Conservation (phyloP, 164 flowering plant genomes). For the Stephania cephalantha region DNA sequence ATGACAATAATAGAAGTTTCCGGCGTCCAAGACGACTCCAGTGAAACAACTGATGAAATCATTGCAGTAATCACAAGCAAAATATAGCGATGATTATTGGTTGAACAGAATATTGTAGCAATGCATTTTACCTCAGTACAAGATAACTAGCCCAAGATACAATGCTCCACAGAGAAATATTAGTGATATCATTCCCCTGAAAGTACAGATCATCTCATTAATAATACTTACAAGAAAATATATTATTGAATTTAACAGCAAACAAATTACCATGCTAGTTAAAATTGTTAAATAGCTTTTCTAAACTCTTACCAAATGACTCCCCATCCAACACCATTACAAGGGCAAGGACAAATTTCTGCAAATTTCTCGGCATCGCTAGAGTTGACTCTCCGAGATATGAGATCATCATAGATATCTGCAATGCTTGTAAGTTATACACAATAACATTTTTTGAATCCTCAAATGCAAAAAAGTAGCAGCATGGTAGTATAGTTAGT, state of each 20-base stretch:
- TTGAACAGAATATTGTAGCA: neutral
- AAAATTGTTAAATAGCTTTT: neutral
- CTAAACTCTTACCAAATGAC: conserved; percentile 56
- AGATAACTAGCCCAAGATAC: conserved; percentile 83
- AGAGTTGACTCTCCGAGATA: conserved; percentile 75
- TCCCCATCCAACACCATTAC: conserved; percentile 86
- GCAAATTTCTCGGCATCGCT: conserved; percentile 97
- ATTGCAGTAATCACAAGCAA: neutral
- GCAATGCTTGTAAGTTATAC: conserved; percentile 15
- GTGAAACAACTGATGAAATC: neutral
- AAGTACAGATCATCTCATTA: conserved; percentile 7
- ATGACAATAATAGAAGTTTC: too few relatives aligned
- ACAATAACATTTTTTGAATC: neutral
- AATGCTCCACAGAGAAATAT: conserved; percentile 64
- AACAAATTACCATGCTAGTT: neutral
- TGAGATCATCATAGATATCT: conserved; percentile 92
- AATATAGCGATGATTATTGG: neutral
- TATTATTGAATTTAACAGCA: neutral
- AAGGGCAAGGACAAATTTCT: conserved; percentile 81
- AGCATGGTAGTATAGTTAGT: neutral
- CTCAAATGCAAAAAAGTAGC: neutral
- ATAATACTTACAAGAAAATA: neutral
- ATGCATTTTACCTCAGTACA: conserved; percentile 55
- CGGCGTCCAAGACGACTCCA: neutral
- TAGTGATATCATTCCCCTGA: conserved; percentile 83